Conservation (phyloP, 805 yeast species). For the Ogataea haglerorum region DNA sequence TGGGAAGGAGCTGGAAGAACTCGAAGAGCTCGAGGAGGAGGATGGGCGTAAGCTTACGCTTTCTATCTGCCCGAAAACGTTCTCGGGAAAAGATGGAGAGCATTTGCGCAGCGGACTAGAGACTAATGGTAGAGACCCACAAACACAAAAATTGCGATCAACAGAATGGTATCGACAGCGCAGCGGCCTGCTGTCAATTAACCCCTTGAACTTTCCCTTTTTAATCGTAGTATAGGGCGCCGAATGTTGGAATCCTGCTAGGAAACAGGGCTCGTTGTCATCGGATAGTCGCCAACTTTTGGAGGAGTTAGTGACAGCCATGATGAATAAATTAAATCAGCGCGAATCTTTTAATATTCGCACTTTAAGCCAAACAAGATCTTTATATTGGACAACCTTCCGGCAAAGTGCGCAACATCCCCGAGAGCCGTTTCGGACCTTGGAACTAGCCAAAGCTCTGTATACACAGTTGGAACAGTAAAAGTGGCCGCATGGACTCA, state of each 20-base stretch:
- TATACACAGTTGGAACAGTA: slow-evolving; percentile 54
- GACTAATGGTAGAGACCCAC: slow-evolving; percentile 19
- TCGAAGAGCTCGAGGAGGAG: slow-evolving; percentile 13
- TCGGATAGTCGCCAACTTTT: slow-evolving; percentile 10
- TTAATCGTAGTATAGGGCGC: slow-evolving; percentile 13
- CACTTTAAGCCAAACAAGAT: slow-evolving; percentile 31
- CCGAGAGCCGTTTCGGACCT: slow-evolving; percentile 20
- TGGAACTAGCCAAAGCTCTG: slow-evolving; percentile 46
- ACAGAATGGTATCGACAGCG: slow-evolving; percentile 20
- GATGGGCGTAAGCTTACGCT: not conserved
- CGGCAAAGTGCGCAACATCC: slow-evolving; percentile 36
- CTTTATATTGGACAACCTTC: slow-evolving; percentile 28
- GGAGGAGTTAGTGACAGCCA: slow-evolving; percentile 5
- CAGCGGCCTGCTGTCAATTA: slow-evolving; percentile 19
- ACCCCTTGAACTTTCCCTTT: slow-evolving; percentile 22
- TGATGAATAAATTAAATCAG: slow-evolving; percentile 5
- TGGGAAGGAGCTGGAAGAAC: slow-evolving; percentile 16
- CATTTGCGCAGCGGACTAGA: slow-evolving; percentile 21
- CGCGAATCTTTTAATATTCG: slow-evolving; percentile 15
- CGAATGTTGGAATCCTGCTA: not conserved
- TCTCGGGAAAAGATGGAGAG: not conserved
- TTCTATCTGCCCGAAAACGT: not conserved
- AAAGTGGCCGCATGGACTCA: slow-evolving; percentile 56
- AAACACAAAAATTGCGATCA: slow-evolving; percentile 17
- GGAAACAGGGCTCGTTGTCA: not conserved